Evolutionary conservation across 352 stramenopile genomes (phyloP).

Genomic region (Globisporangium solare): DNA sequence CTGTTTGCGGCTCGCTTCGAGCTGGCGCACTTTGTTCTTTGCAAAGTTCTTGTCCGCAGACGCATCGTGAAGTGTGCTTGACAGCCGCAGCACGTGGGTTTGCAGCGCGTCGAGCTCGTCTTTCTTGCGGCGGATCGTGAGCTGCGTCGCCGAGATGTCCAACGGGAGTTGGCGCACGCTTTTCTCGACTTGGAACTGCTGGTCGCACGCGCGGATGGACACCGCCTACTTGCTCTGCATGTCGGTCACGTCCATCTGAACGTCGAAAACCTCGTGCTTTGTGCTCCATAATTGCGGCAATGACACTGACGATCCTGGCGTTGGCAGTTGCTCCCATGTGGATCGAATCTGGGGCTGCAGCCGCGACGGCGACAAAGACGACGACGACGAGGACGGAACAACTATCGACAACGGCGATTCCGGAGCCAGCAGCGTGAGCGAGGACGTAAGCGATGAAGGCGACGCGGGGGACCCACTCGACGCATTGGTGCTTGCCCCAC

Average conservation of each 20-base stretch:
- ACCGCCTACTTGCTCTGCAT: constrained; percentile 36
- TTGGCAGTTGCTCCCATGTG: background rate
- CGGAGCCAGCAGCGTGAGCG: background rate
- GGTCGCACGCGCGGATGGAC: constrained; percentile 40
- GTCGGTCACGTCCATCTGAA: constrained; percentile 54
- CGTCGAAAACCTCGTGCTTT: constrained; percentile 39
- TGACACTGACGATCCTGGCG: constrained; percentile 5
- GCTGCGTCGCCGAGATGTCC: constrained; percentile 31
- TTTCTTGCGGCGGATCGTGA: constrained; percentile 40
- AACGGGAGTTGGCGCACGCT: constrained; percentile 43
- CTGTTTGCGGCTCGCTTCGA: constrained; percentile 37
- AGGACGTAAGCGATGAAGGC: background rate
- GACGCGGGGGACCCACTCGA: background rate
- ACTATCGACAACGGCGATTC: constrained; percentile 6
- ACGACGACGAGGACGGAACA: background rate
- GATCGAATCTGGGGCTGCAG: background rate
- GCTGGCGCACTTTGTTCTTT: constrained; percentile 27
- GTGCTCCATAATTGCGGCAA: constrained; percentile 31
- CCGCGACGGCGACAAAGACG: background rate
- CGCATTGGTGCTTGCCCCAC: background rate
- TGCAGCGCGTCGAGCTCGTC: constrained; percentile 43
- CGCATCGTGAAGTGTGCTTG: constrained; percentile 31
- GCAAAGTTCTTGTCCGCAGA: constrained; percentile 39
- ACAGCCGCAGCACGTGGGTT: constrained; percentile 38
- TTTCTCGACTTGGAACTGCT: constrained; percentile 53